Base-by-base conservation (phyloP, 2,329 filamentous ascomycete species). In the Cyanodermella asteris region DNA sequence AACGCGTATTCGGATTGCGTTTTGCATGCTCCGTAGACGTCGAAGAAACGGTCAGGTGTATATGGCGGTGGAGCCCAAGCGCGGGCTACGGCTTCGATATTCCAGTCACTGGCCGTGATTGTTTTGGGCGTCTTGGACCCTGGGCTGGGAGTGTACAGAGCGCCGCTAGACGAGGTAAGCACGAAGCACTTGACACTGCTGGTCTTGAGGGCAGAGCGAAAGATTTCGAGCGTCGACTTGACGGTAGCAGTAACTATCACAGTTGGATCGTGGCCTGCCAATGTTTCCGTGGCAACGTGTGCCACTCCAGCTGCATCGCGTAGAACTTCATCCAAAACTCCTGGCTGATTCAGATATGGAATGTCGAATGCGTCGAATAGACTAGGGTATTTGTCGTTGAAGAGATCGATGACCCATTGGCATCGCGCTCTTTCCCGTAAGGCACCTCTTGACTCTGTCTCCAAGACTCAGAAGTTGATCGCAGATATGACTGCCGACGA, bases 1-100 rank as follows among this genome's bases (percentile, higher is more conserved):
- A 55, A 37, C 5, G 47, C 47, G 15, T 49, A 47, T 36, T 63
- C 59, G 1, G 43, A 47, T 30, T 53, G 45, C 0, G 45, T 49
- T 33, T 64, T 64, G 24, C 47, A 48, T 1, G 55, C 56, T 1
- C 43, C 40, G 28, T 62, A 62, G 2, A 54, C 39, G 7, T 37
- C 35, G 23, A 36, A 37, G 8, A 26, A 30, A 13, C 38, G 26
- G 3, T 32, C 35, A n/a, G 24, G 37, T 29, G 38, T 40, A 13
- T 41, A 44, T 17, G 36, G 40, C 13, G 38, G 37, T 27, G 37
- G 38, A 13, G 38, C 42, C 38, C 39, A 51, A 10, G 44, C 50
- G 4, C 37, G 33, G 17, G 38, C 33, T 7, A 49, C 31, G 4
- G 37, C 43, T 4, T 43, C 38, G 7, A 48, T 40, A 30, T 56